phyloP scores from a whole-genome alignment of 2,329 filamentous ascomycete species.

The Pseudopithomyces chartarum region DNA sequence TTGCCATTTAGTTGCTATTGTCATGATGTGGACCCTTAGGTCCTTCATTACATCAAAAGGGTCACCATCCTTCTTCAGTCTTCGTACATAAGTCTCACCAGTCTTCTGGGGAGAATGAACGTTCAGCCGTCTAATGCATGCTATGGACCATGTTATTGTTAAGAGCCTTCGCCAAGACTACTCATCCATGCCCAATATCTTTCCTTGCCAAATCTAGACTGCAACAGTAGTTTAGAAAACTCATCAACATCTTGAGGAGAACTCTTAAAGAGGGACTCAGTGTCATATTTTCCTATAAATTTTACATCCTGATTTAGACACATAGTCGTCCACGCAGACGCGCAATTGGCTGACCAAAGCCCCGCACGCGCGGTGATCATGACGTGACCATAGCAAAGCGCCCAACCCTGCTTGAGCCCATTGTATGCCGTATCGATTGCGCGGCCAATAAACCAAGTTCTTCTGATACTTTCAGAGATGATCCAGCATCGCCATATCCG shows the following conservation, averaged over 20 bases:
- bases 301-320: conserved; percentile 8
- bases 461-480: conserved; percentile 16
- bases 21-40: no score
- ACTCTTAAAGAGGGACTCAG: conserved; percentile 6
- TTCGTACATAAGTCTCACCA: no score
- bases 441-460: conserved; percentile 13
- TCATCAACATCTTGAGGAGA: conserved; percentile 15
- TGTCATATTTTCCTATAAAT: conserved; percentile 8
- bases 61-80: no score
- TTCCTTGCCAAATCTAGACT: conserved; percentile 11
- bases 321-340: conserved; percentile 7
- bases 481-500: conserved; percentile 16
- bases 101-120: no score
- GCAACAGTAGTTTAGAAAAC: conserved; percentile 13
- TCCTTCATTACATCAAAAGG: no score
- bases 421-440: conserved; percentile 7
- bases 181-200: conserved; percentile 2
- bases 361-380: conserved; percentile 14
- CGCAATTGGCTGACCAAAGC: conserved; percentile 12
- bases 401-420: conserved; percentile 12
- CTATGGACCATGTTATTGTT: no score
- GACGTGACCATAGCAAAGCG: conserved; percentile 13
- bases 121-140: no score
- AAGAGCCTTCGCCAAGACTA: no score
- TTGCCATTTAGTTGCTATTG: no score